Percentiles rank a stretch among this genome's conserved stretches.
Conservation (phyloP, 208 protist genomes). For the Leishmania tropica region DNA sequence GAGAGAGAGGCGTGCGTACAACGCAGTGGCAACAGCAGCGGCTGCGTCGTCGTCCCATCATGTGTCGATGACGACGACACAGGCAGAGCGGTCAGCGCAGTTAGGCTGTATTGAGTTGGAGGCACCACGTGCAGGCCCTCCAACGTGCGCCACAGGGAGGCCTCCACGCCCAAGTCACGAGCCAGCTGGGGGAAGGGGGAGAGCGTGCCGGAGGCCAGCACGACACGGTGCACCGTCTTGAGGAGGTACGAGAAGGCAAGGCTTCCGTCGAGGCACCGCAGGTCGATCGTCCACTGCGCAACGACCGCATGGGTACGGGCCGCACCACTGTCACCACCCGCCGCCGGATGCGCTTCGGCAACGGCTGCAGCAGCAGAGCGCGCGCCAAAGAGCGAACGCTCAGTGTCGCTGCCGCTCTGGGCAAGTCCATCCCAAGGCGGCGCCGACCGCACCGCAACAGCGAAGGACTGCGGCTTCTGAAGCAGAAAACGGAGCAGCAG, state of each 20-base stretch:
- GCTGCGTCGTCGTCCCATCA: background rate
- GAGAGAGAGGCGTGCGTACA: slow-evolving; percentile 58
- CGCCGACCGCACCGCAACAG: slow-evolving; percentile 21
- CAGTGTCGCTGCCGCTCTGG: background rate
- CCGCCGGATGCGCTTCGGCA: background rate
- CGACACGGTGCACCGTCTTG: slow-evolving; percentile 58
- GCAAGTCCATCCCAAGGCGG: background rate
- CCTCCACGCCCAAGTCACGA: slow-evolving; percentile 59
- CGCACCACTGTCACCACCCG: background rate
- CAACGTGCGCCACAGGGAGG: slow-evolving; percentile 24
- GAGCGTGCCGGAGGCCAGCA: slow-evolving; percentile 96
- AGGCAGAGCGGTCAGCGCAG: slow-evolving; percentile 34
- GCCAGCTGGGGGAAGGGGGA: slow-evolving; percentile 88
- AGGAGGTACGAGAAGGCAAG: slow-evolving; percentile 71
- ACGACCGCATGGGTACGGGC: background rate
- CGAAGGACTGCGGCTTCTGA: slow-evolving; percentile 57
- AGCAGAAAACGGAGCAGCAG: slow-evolving; percentile 76
- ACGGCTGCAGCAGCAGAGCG: slow-evolving; percentile 2
- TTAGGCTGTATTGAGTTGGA: slow-evolving; percentile 37
- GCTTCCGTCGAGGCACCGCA: slow-evolving; percentile 81
- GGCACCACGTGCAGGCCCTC: slow-evolving; percentile 62
- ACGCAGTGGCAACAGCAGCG: slow-evolving; percentile 36
- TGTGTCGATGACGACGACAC: background rate
- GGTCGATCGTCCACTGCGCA: slow-evolving; percentile 11
- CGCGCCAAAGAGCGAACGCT: background rate